phyloP scores from a whole-genome alignment of 257 asterid species.

The Solanum chilense region DNA sequence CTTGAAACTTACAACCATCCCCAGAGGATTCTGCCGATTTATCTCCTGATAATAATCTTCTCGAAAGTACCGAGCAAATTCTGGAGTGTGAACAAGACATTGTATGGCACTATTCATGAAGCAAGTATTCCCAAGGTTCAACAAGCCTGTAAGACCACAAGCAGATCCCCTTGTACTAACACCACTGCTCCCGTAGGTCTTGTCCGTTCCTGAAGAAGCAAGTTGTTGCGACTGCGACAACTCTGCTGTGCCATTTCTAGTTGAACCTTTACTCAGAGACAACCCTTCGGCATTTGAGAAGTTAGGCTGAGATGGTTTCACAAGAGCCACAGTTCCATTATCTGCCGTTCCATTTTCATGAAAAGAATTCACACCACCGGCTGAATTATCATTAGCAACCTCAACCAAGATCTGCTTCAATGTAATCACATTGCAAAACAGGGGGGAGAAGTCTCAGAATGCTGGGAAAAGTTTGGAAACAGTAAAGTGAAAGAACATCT shows the following conservation, averaged over 20 bases:
- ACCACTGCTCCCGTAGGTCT: slow-evolving; percentile 62
- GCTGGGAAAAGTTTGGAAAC: not conserved
- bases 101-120: slow-evolving; percentile 98
- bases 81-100: slow-evolving; percentile 97
- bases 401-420: slow-evolving; percentile 78
- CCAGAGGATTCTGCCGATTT: slow-evolving; percentile 91
- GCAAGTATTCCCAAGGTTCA: slow-evolving; percentile 98
- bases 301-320: slow-evolving; percentile 39
- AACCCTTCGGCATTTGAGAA: slow-evolving; percentile 53
- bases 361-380: slow-evolving; percentile 35
- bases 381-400: slow-evolving; percentile 33
- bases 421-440: slow-evolving; percentile 12
- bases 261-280: slow-evolving; percentile 52
- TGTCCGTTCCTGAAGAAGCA: slow-evolving; percentile 29
- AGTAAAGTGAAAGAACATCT: not conserved
- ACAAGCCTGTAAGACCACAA: slow-evolving; percentile 86
- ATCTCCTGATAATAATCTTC: slow-evolving; percentile 96
- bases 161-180: slow-evolving; percentile 91
- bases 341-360: slow-evolving; percentile 58
- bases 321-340: slow-evolving; percentile 44
- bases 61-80: slow-evolving; percentile 85
- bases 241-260: slow-evolving; percentile 71
- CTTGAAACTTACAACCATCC: slow-evolving; percentile 94
- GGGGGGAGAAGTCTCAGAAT: not conserved
- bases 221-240: slow-evolving; percentile 33